A percentile compares a stretch with the other conserved stretches of the same genome.
These are phyloP conservation scores for Digitaria exilis DNA, from an alignment of 202 grass and related monocot species.

Conservation along the genomic window DNA sequence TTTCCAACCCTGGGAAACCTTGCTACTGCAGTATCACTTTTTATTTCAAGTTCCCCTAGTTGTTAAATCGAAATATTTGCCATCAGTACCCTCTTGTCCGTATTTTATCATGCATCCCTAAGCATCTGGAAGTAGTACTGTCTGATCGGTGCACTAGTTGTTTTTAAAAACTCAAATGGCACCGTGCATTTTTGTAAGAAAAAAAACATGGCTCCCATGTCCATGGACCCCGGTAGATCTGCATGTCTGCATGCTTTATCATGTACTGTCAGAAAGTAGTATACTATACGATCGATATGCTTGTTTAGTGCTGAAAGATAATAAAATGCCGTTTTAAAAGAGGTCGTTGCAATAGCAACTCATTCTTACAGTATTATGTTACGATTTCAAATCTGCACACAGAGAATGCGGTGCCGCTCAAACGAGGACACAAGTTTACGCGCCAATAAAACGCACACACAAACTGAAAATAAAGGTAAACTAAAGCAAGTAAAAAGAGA, in stretches of 20 bases:
- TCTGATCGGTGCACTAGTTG: background rate
- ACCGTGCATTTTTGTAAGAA: background rate
- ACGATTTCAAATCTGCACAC: background rate
- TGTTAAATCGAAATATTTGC: background rate
- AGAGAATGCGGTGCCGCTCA: background rate
- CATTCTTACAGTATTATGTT: too few species aligned
- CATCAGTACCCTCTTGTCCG: too few species aligned
- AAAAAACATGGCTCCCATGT: background rate
- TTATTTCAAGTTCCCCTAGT: too few species aligned
- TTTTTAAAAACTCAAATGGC: background rate
- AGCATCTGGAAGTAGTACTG: background rate
- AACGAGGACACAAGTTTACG: background rate
- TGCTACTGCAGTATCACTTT: background rate
- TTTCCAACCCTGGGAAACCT: background rate
- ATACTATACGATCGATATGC: background rate
- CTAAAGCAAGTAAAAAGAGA: background rate
- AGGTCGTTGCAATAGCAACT: too few species aligned
- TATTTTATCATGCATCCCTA: background rate
- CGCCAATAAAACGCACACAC: background rate
- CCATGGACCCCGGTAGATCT: background rate
- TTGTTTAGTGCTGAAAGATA: background rate
- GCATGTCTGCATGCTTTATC: background rate
- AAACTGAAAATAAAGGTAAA: background rate
- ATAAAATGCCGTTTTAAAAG: background rate
- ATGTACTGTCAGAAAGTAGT: background rate